Base-by-base conservation (phyloP, 176 grass and related monocot species). In the Tillandsia leiboldiana region DNA sequence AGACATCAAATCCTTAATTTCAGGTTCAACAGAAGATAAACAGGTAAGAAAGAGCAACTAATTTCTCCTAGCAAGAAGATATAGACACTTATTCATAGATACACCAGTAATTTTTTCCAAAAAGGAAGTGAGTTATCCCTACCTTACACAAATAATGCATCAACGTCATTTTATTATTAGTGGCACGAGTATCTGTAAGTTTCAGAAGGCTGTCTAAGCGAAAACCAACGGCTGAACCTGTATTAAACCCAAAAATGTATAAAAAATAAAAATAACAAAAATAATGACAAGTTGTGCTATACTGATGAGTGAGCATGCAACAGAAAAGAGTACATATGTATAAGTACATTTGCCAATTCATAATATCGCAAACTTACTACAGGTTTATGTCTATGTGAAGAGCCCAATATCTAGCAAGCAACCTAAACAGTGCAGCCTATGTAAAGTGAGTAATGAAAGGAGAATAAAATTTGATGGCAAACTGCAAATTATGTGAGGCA, bases 121-220 rank as follows among this genome's bases (percentile, higher is more conserved):
- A 51, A 56, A 56, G 17, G 48, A 67, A 2, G 15, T 15, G 17
- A 48, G 33, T 33, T 9, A 48, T 9, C 13, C 61, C 71, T 91
- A 96, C 91, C 91, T 87, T 96, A 70, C 91, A 96, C 23, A 96
- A 72, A 78, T 91, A 96, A 81, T 96, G 91, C 87, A 96, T 91
- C 63, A 96, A 77, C 20, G 91, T 91, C 73, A 85, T 90, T 81
- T 81, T 90, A 72, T 73, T 83, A 68, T 80, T 89, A 69, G 84
- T 96, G 67, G 83, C 82, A 77, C 91, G 91, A 15, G 91, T 96
- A 48, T 96, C 91, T 85, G 83, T 72, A 52, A 96, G 91, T 85
- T 96, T 96, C 66, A 90, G 71, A 68, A 96, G 77, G 70, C 91
- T 96, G 51, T 87, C 87, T 67, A 96, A 82, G 17, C 77, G 79